Conservation (phyloP, 208 protist genomes). For the Leishmania amazonensis region DNA sequence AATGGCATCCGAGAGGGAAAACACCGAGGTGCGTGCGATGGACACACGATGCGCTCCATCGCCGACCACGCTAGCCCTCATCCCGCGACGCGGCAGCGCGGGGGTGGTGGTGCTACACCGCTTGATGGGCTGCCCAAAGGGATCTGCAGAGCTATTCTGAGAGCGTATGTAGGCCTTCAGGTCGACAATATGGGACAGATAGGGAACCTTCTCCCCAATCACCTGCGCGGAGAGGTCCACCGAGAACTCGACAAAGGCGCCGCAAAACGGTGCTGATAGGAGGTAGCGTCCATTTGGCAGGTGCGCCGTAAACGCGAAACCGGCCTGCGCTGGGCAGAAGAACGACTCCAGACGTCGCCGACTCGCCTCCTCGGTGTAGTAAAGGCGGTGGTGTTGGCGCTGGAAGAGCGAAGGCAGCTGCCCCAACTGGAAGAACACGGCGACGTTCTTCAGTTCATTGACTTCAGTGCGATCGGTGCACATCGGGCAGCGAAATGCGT, state of each 20-base stretch:
- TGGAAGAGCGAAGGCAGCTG: constrained; percentile 41
- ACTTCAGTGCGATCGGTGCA: constrained; percentile 74
- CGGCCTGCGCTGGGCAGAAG: constrained; percentile 70
- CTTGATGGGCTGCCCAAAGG: constrained; percentile 30
- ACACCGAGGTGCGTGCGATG: background rate
- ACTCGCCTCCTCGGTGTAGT: constrained; percentile 61
- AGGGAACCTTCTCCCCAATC: constrained; percentile 40
- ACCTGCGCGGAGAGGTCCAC: constrained; percentile 57
- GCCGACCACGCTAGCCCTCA: background rate
- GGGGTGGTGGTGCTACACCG: constrained; percentile 23
- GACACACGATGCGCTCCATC: constrained; percentile 1
- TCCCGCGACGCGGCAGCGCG: constrained; percentile 9
- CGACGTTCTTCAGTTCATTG: constrained; percentile 46
- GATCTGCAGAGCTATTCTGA: constrained; percentile 30
- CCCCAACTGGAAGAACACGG: constrained; percentile 72
- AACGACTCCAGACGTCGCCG: constrained; percentile 57
- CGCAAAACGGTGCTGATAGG: constrained; percentile 60
- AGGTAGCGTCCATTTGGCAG: constrained; percentile 71
- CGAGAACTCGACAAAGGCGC: constrained; percentile 56
- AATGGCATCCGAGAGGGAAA: background rate
- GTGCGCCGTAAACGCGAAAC: constrained; percentile 51
- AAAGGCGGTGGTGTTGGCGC: constrained; percentile 70
- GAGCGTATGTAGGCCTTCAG: constrained; percentile 38
- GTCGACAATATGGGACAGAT: constrained; percentile 38
- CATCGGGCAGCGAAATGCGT: constrained; percentile 75